A percentile compares a stretch with the other conserved stretches of the same genome.
phyloP scores from a whole-genome alignment of 192 early-diverging fungal species.

The Podila minutissima region DNA sequence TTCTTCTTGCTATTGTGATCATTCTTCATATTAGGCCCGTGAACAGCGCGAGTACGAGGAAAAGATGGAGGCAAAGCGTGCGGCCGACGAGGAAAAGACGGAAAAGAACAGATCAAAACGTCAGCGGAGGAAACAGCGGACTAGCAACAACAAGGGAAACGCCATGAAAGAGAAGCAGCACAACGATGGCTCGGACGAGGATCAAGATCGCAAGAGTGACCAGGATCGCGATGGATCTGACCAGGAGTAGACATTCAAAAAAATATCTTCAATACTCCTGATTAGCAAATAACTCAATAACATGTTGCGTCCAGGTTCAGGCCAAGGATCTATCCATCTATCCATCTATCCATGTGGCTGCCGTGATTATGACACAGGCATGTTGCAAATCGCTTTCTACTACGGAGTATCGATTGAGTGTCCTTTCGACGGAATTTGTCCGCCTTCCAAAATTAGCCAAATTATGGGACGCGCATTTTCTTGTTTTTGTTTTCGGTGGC shows the following conservation, averaged over 20 bases:
- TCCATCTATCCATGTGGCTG: no score
- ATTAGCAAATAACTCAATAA: no score
- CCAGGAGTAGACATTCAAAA: background rate
- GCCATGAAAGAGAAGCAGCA: slow-evolving; percentile 29
- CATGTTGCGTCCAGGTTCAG: no score
- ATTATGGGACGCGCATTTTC: slow-evolving; percentile 30
- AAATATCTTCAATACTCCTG: no score
- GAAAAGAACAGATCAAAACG: slow-evolving; percentile 91
- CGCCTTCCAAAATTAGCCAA: background rate
- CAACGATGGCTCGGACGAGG: slow-evolving; percentile 9
- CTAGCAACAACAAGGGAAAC: slow-evolving; percentile 48
- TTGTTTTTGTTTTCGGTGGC: slow-evolving; percentile 2
- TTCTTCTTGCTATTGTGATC: no score
- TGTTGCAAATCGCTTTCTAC: no score
- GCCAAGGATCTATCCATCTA: slow-evolving; percentile 2
- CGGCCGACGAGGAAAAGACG: slow-evolving; percentile 82
- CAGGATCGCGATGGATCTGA: slow-evolving; percentile 13
- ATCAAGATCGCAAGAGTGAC: slow-evolving; percentile 9
- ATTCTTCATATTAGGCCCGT: slow-evolving; percentile 52
- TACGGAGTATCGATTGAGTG: background rate
- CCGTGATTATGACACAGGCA: no score
- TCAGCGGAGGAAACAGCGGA: slow-evolving; percentile 74
- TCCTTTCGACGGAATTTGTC: background rate
- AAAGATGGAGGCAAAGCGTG: slow-evolving; percentile 63
- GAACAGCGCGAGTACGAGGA: slow-evolving; percentile 69